These are phyloP conservation scores for Aspergillus glaucus DNA, from an alignment of 2,329 filamentous ascomycete genomes.

Conservation along the genomic window DNA sequence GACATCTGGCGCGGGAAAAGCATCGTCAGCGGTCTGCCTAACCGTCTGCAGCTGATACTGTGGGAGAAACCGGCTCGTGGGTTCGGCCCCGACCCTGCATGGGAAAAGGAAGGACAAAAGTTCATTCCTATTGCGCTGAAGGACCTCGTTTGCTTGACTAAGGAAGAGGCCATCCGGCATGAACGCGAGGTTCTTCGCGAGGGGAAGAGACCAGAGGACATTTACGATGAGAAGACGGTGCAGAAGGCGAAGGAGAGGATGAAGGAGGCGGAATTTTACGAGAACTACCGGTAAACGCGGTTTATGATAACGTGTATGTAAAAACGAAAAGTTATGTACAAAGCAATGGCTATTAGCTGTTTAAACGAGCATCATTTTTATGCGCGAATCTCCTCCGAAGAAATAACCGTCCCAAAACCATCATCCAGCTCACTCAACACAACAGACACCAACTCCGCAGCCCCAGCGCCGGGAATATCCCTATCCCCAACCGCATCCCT, in stretches of 20 bases:
- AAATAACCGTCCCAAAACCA: slow-evolving; percentile 56
- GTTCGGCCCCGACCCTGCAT: slow-evolving; percentile 57
- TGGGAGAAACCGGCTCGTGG: slow-evolving; percentile 64
- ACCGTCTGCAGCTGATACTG: slow-evolving; percentile 68
- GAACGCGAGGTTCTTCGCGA: slow-evolving; percentile 72
- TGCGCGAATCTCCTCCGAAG: slow-evolving; percentile 40
- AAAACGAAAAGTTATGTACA: neutral
- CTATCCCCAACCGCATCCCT: slow-evolving; percentile 60
- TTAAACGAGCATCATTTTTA: neutral
- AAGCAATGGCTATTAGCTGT: neutral
- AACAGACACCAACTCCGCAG: slow-evolving; percentile 45
- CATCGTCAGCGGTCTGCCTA: slow-evolving; percentile 72
- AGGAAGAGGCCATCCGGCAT: slow-evolving; percentile 76
- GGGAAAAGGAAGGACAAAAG: slow-evolving; percentile 63
- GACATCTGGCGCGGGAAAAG: slow-evolving; percentile 83
- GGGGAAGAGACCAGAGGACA: slow-evolving; percentile 58
- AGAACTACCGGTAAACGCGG: slow-evolving; percentile 39
- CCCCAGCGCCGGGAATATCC: slow-evolving; percentile 56
- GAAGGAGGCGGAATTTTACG: slow-evolving; percentile 57
- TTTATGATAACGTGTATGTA: neutral
- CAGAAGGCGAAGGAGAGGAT: slow-evolving; percentile 60
- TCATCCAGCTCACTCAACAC: slow-evolving; percentile 56
- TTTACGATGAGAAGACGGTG: slow-evolving; percentile 67
- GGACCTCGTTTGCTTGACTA: slow-evolving; percentile 85
- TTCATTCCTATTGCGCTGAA: slow-evolving; percentile 61